A percentile compares a stretch with the other conserved stretches of the same genome.
phyloP scores from a whole-genome alignment of 495 filamentous ascomycete species.

The Penicillium herquei region DNA sequence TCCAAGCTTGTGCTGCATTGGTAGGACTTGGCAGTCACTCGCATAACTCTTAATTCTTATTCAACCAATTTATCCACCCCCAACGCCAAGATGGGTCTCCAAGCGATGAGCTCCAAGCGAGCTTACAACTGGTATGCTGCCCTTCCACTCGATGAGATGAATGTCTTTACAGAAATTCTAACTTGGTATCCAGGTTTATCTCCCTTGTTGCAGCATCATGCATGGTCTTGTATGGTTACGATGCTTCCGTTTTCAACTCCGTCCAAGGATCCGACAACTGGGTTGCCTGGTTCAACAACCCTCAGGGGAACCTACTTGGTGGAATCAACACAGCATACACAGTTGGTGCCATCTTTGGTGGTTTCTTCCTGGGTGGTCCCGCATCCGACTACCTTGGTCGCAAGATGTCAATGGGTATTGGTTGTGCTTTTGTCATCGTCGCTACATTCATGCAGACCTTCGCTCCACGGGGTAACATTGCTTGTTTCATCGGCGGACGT shows the following conservation, averaged over 20 bases:
- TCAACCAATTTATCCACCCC: background rate
- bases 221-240: constrained; percentile 68
- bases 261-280: constrained; percentile 59
- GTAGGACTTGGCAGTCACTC: background rate
- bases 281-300: constrained; percentile 56
- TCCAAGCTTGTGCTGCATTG: background rate
- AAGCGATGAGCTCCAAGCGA: constrained; percentile 30
- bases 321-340: constrained; percentile 62
- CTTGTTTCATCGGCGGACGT: constrained; percentile 59
- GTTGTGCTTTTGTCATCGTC: constrained; percentile 56
- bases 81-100: constrained; percentile 13
- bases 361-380: constrained; percentile 59
- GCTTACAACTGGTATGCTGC: constrained; percentile 37
- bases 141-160: background rate
- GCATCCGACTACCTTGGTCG: constrained; percentile 57
- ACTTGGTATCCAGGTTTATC: constrained; percentile 48
- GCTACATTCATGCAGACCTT: constrained; percentile 64
- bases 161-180: background rate
- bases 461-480: constrained; percentile 52
- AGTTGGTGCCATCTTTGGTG: constrained; percentile 61
- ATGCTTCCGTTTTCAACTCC: constrained; percentile 65
- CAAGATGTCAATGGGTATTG: constrained; percentile 55
- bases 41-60: background rate
- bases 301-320: constrained; percentile 50
- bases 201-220: constrained; percentile 61